These are phyloP conservation scores for Phytophthora pluvialis DNA, from an alignment of 352 stramenopile genomes.

Conservation along the genomic window DNA sequence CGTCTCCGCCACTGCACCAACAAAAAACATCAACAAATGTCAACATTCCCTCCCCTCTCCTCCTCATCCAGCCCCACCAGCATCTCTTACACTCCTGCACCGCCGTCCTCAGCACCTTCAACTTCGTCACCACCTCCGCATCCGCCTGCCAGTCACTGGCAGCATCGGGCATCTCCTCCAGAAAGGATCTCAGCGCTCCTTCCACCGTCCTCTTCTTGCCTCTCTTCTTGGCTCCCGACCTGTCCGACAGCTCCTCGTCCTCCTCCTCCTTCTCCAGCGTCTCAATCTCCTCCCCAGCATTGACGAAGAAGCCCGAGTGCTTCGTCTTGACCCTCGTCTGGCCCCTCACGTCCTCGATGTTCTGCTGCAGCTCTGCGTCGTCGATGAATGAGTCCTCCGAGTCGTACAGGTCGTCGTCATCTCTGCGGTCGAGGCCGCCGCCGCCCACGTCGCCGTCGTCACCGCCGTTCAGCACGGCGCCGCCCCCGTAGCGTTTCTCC, in stretches of 20 bases:
- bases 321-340: constrained; percentile 83
- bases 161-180: constrained; percentile 69
- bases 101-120: constrained; percentile 65
- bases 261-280: constrained; percentile 55
- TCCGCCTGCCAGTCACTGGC: constrained; percentile 75
- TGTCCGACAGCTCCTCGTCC: background rate
- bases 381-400: constrained; percentile 91
- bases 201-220: constrained; percentile 58
- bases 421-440: constrained; percentile 45
- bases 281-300: constrained; percentile 86
- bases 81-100: constrained; percentile 63
- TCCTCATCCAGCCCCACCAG: background rate
- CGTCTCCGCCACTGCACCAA: constrained; percentile 52
- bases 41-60: background rate
- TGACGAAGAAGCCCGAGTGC: constrained; percentile 90
- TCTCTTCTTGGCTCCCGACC: constrained; percentile 4
- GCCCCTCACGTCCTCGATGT: constrained; percentile 83
- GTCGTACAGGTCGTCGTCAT: constrained; percentile 89
- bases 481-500: constrained; percentile 84
- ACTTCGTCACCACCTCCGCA: constrained; percentile 52
- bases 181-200: constrained; percentile 64
- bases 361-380: constrained; percentile 80
- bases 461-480: constrained; percentile 59
- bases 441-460: constrained; percentile 25
- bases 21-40: constrained; percentile 1